Evolutionary conservation across 495 filamentous ascomycete species (phyloP).

Genomic region (Pyronema domesticum): DNA sequence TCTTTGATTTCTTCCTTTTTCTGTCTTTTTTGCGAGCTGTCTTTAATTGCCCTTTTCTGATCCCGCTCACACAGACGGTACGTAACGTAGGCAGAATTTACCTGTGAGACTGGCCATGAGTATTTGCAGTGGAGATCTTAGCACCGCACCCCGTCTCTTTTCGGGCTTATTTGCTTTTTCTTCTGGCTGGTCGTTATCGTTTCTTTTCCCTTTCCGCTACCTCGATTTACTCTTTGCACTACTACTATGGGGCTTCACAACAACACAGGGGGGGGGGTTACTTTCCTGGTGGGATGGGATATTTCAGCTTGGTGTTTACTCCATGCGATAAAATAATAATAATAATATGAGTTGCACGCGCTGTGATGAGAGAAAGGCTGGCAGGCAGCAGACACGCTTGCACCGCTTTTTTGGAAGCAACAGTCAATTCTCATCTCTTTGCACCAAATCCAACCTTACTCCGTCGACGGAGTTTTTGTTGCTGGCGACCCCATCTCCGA

Average conservation of each 20-base stretch:
- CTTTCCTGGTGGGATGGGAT: background rate
- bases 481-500: no score
- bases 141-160: constrained; percentile 4
- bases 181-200: constrained; percentile 7
- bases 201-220: constrained; percentile 3
- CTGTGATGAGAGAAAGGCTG: no score
- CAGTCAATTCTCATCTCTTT: no score
- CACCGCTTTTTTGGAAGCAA: no score
- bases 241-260: constrained; percentile 3
- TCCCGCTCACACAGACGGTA: constrained; percentile 7
- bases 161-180: constrained; percentile 11
- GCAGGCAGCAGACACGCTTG: no score
- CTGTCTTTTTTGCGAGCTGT: background rate
- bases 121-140: background rate
- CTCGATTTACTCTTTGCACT: background rate
- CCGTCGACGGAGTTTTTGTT: no score
- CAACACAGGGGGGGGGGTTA: background rate
- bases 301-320: background rate
- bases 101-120: background rate
- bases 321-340: background rate
- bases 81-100: constrained; percentile 5
- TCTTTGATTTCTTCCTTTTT: background rate
- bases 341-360: no score
- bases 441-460: no score
- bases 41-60: background rate